Evolutionary conservation across 2,329 filamentous ascomycete genomes (phyloP).

Genomic region (Fusarium albosuccineum): DNA sequence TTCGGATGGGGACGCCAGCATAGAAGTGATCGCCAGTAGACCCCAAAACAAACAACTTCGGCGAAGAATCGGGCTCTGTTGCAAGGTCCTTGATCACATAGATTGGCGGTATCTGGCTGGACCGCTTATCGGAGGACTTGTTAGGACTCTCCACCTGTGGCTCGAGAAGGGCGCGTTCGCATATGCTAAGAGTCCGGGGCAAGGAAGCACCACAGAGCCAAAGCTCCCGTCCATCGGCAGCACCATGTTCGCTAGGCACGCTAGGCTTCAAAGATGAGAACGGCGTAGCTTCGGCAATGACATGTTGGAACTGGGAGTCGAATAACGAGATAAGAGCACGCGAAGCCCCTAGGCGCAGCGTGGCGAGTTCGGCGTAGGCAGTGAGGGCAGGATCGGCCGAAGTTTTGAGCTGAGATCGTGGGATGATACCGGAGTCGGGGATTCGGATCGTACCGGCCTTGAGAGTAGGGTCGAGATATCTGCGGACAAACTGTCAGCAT

Average conservation of each 20-base stretch:
- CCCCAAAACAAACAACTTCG: constrained; percentile 18
- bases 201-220: constrained; percentile 51
- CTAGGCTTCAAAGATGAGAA: constrained; percentile 36
- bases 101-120: constrained; percentile 53
- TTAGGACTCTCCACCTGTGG: neutral
- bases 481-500: too few relatives aligned
- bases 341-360: constrained; percentile 56
- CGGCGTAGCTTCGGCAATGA: constrained; percentile 65
- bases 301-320: constrained; percentile 60
- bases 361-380: constrained; percentile 63
- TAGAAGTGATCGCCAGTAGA: constrained; percentile 52
- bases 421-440: too few relatives aligned
- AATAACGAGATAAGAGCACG: constrained; percentile 65
- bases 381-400: constrained; percentile 57
- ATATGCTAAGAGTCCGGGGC: constrained; percentile 46
- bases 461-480: too few relatives aligned
- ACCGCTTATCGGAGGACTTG: constrained; percentile 14
- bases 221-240: constrained; percentile 17
- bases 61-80: constrained; percentile 36
- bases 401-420: too few relatives aligned
- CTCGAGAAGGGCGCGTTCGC: constrained; percentile 44
- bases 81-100: constrained; percentile 48
- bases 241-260: neutral
- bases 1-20: constrained; percentile 56
- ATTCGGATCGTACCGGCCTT: too few relatives aligned